Conservation (phyloP, 2,329 filamentous ascomycete species). For the Rhynchosporium graminicola region DNA sequence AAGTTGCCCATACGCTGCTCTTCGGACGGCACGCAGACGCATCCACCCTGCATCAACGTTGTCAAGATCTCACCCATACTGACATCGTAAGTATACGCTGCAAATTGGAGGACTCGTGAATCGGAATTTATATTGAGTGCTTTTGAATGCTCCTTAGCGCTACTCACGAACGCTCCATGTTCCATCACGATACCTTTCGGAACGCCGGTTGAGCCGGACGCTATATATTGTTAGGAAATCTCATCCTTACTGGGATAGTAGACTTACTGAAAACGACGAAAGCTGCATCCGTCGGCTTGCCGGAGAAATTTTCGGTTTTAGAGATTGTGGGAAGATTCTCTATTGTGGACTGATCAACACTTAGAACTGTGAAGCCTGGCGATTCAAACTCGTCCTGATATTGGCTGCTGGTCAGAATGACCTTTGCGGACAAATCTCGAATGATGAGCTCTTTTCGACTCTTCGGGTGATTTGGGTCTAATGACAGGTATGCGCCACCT, state of each 20-base stretch:
- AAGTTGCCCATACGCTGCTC: slow-evolving; percentile 28
- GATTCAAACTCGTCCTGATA: slow-evolving; percentile 1
- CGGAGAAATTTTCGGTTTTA: not conserved
- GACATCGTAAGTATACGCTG: slow-evolving; percentile 30
- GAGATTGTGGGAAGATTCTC: not conserved
- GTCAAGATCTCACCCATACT: slow-evolving; percentile 29
- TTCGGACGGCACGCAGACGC: slow-evolving; percentile 33
- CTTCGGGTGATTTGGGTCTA: slow-evolving; percentile 30
- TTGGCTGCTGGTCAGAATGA: not conserved
- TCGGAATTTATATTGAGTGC: not conserved
- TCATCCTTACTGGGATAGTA: not conserved
- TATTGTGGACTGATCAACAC: not conserved
- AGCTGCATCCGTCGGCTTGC: slow-evolving; percentile 5
- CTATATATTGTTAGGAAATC: slow-evolving; percentile 21
- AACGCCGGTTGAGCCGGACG: slow-evolving; percentile 38
- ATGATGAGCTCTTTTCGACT: slow-evolving; percentile 6
- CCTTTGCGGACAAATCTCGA: not conserved
- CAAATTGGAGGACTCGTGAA: slow-evolving; percentile 29
- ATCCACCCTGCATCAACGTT: slow-evolving; percentile 29
- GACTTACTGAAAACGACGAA: slow-evolving; percentile 12
- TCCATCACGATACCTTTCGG: slow-evolving; percentile 30
- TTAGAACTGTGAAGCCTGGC: not conserved
- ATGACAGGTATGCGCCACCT: slow-evolving; percentile 37
- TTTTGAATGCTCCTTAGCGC: slow-evolving; percentile 15
- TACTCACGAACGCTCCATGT: slow-evolving; percentile 24